phyloP scores from a whole-genome alignment of 371 early-diverging fungal genomes.

The Basidiobolus meristosporus region DNA sequence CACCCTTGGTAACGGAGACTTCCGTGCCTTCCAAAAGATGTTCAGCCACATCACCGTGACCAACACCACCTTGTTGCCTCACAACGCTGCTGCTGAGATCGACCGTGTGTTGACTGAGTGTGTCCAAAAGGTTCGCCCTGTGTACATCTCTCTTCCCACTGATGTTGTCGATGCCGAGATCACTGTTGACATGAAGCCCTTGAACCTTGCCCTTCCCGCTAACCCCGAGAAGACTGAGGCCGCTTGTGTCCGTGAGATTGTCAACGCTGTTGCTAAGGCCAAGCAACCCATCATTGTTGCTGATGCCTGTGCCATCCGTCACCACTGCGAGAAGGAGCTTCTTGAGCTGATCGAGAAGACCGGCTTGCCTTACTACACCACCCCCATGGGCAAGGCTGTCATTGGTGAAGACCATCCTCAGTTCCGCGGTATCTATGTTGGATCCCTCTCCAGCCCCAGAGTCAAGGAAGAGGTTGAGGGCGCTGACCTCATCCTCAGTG shows the following conservation, averaged over 20 bases:
- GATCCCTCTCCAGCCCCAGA: too few species aligned
- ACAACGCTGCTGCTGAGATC: slow-evolving; percentile 17
- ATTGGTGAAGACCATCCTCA: slow-evolving; percentile 11
- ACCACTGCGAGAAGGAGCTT: slow-evolving; percentile 8
- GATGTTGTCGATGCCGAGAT: slow-evolving; percentile 15
- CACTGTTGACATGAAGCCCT: slow-evolving; percentile 4
- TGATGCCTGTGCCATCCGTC: too few species aligned
- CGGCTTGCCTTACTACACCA: slow-evolving; percentile 14
- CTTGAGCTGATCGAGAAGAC: slow-evolving; percentile 11
- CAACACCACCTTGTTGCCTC: slow-evolving; percentile 16
- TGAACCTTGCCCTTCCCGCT: slow-evolving; percentile 4
- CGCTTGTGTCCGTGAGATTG: slow-evolving; percentile 7
- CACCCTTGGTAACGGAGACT: slow-evolving; percentile 28
- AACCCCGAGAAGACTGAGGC: slow-evolving; percentile 9
- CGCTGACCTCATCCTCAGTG: slow-evolving; percentile 17
- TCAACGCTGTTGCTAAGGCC: slow-evolving; percentile 9
- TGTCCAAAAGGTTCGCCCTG: slow-evolving; percentile 6
- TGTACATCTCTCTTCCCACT: slow-evolving; percentile 21
- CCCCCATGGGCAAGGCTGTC: slow-evolving; percentile 24
- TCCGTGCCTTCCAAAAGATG: slow-evolving; percentile 13
- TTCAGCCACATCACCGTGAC: slow-evolving; percentile 4
- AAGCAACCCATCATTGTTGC: slow-evolving; percentile 18
- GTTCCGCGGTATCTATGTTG: slow-evolving; percentile 18
- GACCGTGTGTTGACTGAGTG: slow-evolving; percentile 11
- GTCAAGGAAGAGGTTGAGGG: too few species aligned